These are phyloP conservation scores for Backusella macrospora DNA, from an alignment of 192 early-diverging fungal genomes.

Conservation along the genomic window DNA sequence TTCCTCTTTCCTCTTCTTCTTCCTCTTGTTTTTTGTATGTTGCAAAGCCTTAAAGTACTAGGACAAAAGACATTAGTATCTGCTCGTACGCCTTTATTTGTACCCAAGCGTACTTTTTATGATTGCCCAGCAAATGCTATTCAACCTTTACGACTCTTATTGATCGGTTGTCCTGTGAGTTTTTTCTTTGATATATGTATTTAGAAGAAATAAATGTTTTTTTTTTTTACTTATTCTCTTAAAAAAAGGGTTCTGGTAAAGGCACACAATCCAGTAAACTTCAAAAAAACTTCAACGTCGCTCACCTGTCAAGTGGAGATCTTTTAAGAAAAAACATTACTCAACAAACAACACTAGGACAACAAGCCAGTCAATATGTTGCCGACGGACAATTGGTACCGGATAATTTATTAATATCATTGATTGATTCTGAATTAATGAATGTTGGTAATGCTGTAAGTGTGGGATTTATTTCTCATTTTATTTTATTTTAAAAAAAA, in stretches of 20 bases:
- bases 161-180: conserved; percentile 79
- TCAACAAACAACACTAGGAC: conserved; percentile 62
- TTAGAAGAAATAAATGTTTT: not conserved
- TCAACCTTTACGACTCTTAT: conserved; percentile 65
- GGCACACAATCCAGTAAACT: conserved; percentile 89
- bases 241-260: conserved; percentile 74
- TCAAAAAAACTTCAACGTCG: conserved; percentile 64
- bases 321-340: conserved; percentile 84
- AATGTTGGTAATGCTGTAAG: conserved; percentile 48
- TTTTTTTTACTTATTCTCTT: conserved; percentile 13
- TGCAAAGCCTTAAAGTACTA: conserved; percentile 12
- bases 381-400: conserved; percentile 63
- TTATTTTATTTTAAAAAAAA: conserved; percentile 2
- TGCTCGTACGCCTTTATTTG: conserved; percentile 7
- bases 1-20: not conserved
- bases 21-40: not conserved
- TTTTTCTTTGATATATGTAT: not conserved
- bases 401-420: conserved; percentile 68
- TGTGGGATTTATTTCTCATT: no score
- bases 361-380: conserved; percentile 58
- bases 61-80: conserved; percentile 11
- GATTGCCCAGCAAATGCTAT: conserved; percentile 34
- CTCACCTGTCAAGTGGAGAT: conserved; percentile 85
- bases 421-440: conserved; percentile 66
- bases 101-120: conserved; percentile 23